A percentile compares a stretch with the other conserved stretches of the same genome.
Conservation (phyloP, 306 rosid species). For the Quercus robur region DNA sequence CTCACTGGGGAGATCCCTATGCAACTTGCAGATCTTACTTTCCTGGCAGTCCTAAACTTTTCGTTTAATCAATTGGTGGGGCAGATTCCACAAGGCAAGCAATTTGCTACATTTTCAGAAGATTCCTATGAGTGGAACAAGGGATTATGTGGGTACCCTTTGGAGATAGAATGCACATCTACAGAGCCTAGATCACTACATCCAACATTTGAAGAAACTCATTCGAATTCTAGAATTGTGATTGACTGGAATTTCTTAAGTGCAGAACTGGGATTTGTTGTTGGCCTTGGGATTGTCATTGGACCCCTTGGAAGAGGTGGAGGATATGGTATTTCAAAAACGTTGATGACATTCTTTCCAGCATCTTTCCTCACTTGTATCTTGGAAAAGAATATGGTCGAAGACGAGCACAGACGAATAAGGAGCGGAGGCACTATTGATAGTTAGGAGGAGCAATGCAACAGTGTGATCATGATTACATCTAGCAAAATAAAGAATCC, state of each 20-base stretch:
- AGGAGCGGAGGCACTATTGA: background rate
- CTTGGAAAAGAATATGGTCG: background rate
- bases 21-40: background rate
- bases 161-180: background rate
- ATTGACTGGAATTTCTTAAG: conserved; percentile 8
- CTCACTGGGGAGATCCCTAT: conserved; percentile 12
- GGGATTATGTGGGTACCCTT: conserved; percentile 17
- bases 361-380: conserved; percentile 2
- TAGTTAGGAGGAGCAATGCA: background rate
- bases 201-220: background rate
- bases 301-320: conserved; percentile 16
- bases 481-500: too few species aligned
- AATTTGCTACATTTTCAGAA: conserved; percentile 13
- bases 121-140: conserved; percentile 10
- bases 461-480: too few species aligned
- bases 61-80: conserved; percentile 24
- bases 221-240: background rate
- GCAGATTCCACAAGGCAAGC: conserved; percentile 13
- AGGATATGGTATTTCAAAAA: conserved; percentile 5
- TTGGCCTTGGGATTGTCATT: conserved; percentile 9
- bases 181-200: background rate
- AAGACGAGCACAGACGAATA: background rate
- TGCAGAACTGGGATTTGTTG: conserved; percentile 9
- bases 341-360: background rate
- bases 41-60: conserved; percentile 10